Conservation (phyloP, 768 basidiomycete genomes). For the Galerina marginata region DNA sequence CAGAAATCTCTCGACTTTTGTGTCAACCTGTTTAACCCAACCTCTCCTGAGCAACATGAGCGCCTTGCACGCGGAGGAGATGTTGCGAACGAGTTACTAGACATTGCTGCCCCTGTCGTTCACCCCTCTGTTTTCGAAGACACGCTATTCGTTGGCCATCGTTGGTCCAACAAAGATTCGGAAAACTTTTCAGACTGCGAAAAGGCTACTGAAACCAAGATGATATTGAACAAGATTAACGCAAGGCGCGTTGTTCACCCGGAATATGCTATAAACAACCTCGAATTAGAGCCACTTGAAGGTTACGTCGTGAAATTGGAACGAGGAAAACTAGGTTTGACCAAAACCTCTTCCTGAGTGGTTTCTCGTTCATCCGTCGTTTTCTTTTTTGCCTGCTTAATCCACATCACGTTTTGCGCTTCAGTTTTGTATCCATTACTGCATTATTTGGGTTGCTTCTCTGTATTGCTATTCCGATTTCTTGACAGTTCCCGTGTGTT, state of each 20-base stretch:
- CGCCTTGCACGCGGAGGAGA: conserved; percentile 35
- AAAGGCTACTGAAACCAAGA: conserved; percentile 45
- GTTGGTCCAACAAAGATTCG: conserved; percentile 18
- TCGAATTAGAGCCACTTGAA: conserved; percentile 67
- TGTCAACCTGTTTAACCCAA: conserved; percentile 73
- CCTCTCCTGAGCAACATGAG: conserved; percentile 64
- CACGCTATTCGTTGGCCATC: conserved; percentile 33
- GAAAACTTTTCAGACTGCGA: conserved; percentile 41
- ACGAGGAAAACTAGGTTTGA: conserved; percentile 61
- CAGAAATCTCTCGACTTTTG: conserved; percentile 82
- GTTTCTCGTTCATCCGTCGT: not conserved
- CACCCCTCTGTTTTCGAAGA: conserved; percentile 47
- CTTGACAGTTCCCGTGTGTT: not conserved
- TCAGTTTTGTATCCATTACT: conserved; percentile 8
- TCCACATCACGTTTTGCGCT: not conserved
- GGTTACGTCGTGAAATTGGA: conserved; percentile 65
- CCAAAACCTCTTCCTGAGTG: conserved; percentile 17
- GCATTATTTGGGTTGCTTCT: not conserved
- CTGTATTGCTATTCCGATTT: not conserved
- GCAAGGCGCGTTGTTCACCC: conserved; percentile 70
- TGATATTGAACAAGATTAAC: conserved; percentile 72
- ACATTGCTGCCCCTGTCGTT: conserved; percentile 55
- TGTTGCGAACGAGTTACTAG: conserved; percentile 49
- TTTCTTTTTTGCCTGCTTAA: not conserved
- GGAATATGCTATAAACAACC: conserved; percentile 70